phyloP scores from a whole-genome alignment of 2,329 filamentous ascomycete species.

The Didymella keratinophila region DNA sequence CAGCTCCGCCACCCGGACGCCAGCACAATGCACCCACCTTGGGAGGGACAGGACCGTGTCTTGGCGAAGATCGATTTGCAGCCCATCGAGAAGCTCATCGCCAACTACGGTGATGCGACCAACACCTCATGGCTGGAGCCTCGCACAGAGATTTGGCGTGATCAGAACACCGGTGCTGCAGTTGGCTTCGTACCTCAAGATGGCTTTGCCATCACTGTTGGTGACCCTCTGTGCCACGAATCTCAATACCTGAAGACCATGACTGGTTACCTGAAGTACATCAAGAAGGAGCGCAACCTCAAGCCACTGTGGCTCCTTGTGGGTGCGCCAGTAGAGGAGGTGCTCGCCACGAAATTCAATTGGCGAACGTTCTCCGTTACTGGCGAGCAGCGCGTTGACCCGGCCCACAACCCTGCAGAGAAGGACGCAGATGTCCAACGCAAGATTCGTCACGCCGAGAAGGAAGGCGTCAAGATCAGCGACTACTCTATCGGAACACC shows the following conservation, averaged over 20 bases:
- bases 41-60: constrained; percentile 62
- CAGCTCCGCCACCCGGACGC: constrained; percentile 85
- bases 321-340: constrained; percentile 78
- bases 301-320: constrained; percentile 91
- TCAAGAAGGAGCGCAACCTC: constrained; percentile 73
- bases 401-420: constrained; percentile 70
- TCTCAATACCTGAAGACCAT: constrained; percentile 79
- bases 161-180: constrained; percentile 79
- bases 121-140: constrained; percentile 95
- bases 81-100: constrained; percentile 84
- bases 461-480: constrained; percentile 81
- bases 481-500: constrained; percentile 72
- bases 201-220: constrained; percentile 83
- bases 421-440: constrained; percentile 72
- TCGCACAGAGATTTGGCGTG: constrained; percentile 86
- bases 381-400: constrained; percentile 86
- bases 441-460: constrained; percentile 82
- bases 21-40: constrained; percentile 76
- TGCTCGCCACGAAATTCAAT: constrained; percentile 79
- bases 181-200: constrained; percentile 81
- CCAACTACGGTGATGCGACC: constrained; percentile 93
- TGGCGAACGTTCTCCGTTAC: constrained; percentile 91
- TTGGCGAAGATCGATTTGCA: constrained; percentile 66
- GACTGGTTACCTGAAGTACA: constrained; percentile 74
- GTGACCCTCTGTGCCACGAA: constrained; percentile 83